phyloP scores from a whole-genome alignment of 2,329 filamentous ascomycete species.

The Colletotrichum lupini region DNA sequence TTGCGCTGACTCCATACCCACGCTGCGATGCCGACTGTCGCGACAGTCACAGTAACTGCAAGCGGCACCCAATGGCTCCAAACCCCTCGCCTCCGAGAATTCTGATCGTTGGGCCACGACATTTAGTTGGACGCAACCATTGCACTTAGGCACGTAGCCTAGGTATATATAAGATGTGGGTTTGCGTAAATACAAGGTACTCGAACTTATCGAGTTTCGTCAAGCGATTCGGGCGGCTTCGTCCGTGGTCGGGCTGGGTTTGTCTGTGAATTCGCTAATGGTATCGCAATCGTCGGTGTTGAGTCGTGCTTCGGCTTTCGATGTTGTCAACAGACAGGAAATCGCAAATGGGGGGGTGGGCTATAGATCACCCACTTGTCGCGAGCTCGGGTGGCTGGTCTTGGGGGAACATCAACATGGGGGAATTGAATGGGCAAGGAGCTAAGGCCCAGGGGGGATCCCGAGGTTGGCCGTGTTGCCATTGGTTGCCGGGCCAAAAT shows the following conservation, averaged over 20 bases:
- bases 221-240: neutral
- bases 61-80: constrained; percentile 92
- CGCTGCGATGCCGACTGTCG: constrained; percentile 85
- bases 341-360: constrained; percentile 12
- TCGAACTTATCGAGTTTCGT: constrained; percentile 7
- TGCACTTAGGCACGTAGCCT: constrained; percentile 29
- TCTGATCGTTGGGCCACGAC: constrained; percentile 72
- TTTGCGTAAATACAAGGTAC: neutral
- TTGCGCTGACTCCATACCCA: constrained; percentile 95
- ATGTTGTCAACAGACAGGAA: constrained; percentile 8
- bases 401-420: constrained; percentile 29
- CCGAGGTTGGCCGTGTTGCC: constrained; percentile 36
- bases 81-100: constrained; percentile 67
- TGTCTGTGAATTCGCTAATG: neutral
- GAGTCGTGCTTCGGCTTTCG: neutral
- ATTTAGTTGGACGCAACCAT: constrained; percentile 52
- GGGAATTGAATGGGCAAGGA: constrained; percentile 19
- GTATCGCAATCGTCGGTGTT: neutral
- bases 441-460: constrained; percentile 28
- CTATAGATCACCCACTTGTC: constrained; percentile 31
- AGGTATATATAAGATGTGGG: constrained; percentile 2
- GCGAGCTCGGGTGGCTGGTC: constrained; percentile 36
- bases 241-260: neutral
- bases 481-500: constrained; percentile 37
- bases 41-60: constrained; percentile 85